Evolutionary conservation across 2,329 filamentous ascomycete species (phyloP).

Genomic region (Rhytidhysteron rufulum): DNA sequence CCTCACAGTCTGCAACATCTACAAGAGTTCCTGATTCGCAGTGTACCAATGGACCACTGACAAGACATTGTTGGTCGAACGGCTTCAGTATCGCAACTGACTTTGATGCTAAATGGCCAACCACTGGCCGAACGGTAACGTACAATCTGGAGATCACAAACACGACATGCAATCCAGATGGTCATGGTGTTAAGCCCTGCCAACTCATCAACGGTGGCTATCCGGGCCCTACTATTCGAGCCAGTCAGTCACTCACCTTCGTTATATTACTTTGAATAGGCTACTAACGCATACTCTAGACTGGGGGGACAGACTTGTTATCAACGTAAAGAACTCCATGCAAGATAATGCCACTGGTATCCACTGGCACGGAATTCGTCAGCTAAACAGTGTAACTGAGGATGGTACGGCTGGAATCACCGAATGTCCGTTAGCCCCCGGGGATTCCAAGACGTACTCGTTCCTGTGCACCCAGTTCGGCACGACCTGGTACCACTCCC

Average conservation of each 20-base stretch:
- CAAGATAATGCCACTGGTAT: constrained; percentile 57
- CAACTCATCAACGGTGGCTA: constrained; percentile 20
- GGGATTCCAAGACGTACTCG: constrained; percentile 49
- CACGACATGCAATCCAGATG: constrained; percentile 28
- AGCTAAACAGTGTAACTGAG: constrained; percentile 40
- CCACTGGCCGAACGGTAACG: constrained; percentile 29
- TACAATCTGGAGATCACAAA: constrained; percentile 36
- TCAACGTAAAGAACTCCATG: constrained; percentile 48
- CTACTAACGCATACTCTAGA: constrained; percentile 8
- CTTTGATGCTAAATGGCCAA: constrained; percentile 37
- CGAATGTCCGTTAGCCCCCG: constrained; percentile 55
- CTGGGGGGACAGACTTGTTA: constrained; percentile 8
- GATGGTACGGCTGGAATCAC: constrained; percentile 55
- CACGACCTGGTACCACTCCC: constrained; percentile 34
- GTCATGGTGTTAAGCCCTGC: constrained; percentile 12
- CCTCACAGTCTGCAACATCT: constrained; percentile 8
- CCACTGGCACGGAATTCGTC: constrained; percentile 61
- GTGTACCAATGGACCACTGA: constrained; percentile 35
- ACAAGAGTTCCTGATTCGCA: constrained; percentile 17
- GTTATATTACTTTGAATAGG: constrained; percentile 7
- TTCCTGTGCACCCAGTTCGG: constrained; percentile 48
- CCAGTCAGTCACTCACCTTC: constrained; percentile 45
- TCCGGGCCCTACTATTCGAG: constrained; percentile 18
- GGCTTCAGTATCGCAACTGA: constrained; percentile 39
- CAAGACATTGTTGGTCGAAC: constrained; percentile 34